Evolutionary conservation across 352 stramenopile genomes (phyloP), one percentile per base, ranked within the genome.

Genomic region (Phytophthora lateralis): DNA sequence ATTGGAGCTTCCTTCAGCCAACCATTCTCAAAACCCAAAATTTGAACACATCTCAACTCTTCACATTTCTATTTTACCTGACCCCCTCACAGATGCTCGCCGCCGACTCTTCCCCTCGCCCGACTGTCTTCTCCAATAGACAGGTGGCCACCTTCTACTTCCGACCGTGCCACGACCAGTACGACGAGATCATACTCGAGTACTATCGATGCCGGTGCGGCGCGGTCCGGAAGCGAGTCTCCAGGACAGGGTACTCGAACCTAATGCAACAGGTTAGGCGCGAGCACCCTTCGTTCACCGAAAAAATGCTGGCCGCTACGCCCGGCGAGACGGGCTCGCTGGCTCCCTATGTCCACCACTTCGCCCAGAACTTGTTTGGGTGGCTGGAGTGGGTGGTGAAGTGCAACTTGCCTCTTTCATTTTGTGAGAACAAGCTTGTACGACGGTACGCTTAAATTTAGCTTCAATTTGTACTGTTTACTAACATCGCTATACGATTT

Each of bases 141-240:
- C 27, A 63, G 39, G 38, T 56, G 4, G 27, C 55, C 5, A n/a
- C 38, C 35, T 44, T 63, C 18, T 63, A 56, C 55, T 57, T 57
- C 30, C 55, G 46, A 14, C 20, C 55, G 47, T 57, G 46, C 46
- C 46, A 37, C 47, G 26, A 63, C 55, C 35, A 63, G 38, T 57
- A 57, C 38, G 55, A 63, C 38, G 55, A 63, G 45, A 6, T 56
- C 2, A 52, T 63, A 9, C 46, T 51, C 35, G 55, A 57, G 55
- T 55, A 63, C 37, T 63, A 24, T 32, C 35, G 55, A 0, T 63
- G 46, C 17, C 29, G 18, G n/a, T 52, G 55, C 26, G 45, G 46
- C 30, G 18, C 47, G 55, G 45, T 57, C 10, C 37, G 46, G 47
- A 57, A 63, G 46, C 46, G 45, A 14, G 55, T 57, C 4, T 8